A percentile compares a stretch with the other conserved stretches of the same genome.
Evolutionary conservation across 768 basidiomycete species (phyloP).

Genomic region (Pisolithus tinctorius): DNA sequence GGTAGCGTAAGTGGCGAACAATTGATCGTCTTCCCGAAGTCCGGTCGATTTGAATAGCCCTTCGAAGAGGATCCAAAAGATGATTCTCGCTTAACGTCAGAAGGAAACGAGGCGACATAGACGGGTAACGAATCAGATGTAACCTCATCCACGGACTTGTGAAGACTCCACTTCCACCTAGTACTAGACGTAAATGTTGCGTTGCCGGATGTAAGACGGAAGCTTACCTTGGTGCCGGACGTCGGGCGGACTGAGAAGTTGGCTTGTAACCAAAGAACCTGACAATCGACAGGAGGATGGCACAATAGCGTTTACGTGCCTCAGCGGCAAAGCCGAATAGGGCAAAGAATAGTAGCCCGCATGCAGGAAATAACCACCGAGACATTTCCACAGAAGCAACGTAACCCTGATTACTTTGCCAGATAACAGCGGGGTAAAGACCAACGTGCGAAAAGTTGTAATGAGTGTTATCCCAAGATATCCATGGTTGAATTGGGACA

Average conservation of each 20-base stretch:
- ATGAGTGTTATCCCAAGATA: constrained; percentile 46
- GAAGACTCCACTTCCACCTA: no score
- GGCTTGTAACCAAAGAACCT: background rate
- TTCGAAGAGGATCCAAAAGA: no score
- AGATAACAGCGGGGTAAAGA: constrained; percentile 33
- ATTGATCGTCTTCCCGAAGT: no score
- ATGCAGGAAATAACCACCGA: constrained; percentile 43
- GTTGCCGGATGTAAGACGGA: background rate
- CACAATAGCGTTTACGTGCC: constrained; percentile 32
- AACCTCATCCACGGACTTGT: no score
- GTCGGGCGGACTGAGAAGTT: no score
- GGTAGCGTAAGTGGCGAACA: no score
- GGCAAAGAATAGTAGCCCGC: constrained; percentile 52
- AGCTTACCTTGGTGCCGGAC: background rate
- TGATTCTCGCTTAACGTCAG: no score
- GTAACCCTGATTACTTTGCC: constrained; percentile 36
- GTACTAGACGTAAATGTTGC: background rate
- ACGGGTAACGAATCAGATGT: no score
- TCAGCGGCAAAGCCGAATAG: constrained; percentile 64
- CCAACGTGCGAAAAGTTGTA: constrained; percentile 39
- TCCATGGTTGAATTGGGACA: constrained; percentile 28
- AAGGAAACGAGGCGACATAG: no score
- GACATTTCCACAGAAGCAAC: constrained; percentile 29
- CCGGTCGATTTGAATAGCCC: no score
- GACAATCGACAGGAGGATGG: background rate